Percentiles rank a stretch among this genome's conserved stretches.
Evolutionary conservation across 1,139 yeast genomes (phyloP).

Genomic region (Yamadazyma sp.): DNA sequence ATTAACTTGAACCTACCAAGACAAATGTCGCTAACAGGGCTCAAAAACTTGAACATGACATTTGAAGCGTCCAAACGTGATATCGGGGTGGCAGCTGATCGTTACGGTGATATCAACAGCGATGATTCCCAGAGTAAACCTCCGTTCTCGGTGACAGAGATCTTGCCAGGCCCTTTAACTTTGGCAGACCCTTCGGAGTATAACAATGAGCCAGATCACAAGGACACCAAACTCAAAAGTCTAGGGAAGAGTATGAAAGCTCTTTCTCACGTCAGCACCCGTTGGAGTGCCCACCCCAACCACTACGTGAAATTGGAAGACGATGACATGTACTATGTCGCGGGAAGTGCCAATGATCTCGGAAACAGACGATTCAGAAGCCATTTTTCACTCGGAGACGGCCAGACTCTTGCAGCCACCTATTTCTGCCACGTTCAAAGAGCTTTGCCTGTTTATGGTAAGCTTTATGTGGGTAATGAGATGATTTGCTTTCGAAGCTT

Average conservation of each 20-base stretch:
- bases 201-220: conserved; percentile 14
- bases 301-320: conserved; percentile 50
- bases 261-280: conserved; percentile 42
- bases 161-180: conserved; percentile 26
- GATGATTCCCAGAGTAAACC: not conserved
- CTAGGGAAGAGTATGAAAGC: conserved; percentile 32
- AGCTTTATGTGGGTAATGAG: conserved; percentile 66
- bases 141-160: conserved; percentile 1
- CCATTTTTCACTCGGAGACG: conserved; percentile 63
- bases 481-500: conserved; percentile 77
- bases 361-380: conserved; percentile 55
- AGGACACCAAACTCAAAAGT: conserved; percentile 19
- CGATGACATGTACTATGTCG: conserved; percentile 44
- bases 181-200: conserved; percentile 31
- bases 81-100: conserved; percentile 24
- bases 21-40: conserved; percentile 29
- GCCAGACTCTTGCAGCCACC: conserved; percentile 58
- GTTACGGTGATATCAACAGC: conserved; percentile 20
- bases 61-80: conserved; percentile 32
- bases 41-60: conserved; percentile 33
- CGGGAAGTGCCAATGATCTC: conserved; percentile 41
- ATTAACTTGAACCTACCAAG: conserved; percentile 28
- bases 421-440: conserved; percentile 72
- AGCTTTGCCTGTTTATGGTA: conserved; percentile 79
- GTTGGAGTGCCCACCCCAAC: conserved; percentile 64